These are phyloP conservation scores for Eucalyptus pauciflora DNA, from an alignment of 345 rosid genomes.

Conservation along the genomic window DNA sequence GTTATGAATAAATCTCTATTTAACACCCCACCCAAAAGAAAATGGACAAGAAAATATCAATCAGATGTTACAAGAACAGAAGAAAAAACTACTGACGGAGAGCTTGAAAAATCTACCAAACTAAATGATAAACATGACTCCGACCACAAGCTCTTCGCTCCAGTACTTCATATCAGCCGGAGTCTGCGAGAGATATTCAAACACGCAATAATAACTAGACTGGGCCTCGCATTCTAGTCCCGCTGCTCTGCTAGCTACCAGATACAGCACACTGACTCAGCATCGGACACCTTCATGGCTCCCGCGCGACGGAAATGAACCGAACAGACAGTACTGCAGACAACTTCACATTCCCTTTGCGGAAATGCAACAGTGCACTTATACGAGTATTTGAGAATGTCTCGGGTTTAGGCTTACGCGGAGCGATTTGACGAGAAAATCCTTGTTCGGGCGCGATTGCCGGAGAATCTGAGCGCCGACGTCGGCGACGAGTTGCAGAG, in stretches of 20 bases:
- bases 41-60: not conserved
- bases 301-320: not conserved
- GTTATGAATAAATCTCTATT: not conserved
- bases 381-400: not conserved
- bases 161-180: not conserved
- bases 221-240: not conserved
- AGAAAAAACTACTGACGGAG: not conserved
- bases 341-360: not conserved
- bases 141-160: not conserved
- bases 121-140: not conserved
- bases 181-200: not conserved
- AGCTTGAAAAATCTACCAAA: not conserved
- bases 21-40: not conserved
- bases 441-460: conserved; percentile 53
- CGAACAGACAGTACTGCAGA: not conserved
- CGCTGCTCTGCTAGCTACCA: not conserved
- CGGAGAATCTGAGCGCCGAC: conserved; percentile 48
- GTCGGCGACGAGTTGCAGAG: conserved; percentile 34
- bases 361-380: not conserved
- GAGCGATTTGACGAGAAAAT: conserved; percentile 51
- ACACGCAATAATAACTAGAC: not conserved
- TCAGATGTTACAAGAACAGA: not conserved
- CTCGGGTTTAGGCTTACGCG: conserved; percentile 24
- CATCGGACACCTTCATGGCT: not conserved
- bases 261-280: not conserved